These are phyloP conservation scores for Fusarium ambrosium DNA, from an alignment of 2,329 filamentous ascomycete species.

Conservation along the genomic window DNA sequence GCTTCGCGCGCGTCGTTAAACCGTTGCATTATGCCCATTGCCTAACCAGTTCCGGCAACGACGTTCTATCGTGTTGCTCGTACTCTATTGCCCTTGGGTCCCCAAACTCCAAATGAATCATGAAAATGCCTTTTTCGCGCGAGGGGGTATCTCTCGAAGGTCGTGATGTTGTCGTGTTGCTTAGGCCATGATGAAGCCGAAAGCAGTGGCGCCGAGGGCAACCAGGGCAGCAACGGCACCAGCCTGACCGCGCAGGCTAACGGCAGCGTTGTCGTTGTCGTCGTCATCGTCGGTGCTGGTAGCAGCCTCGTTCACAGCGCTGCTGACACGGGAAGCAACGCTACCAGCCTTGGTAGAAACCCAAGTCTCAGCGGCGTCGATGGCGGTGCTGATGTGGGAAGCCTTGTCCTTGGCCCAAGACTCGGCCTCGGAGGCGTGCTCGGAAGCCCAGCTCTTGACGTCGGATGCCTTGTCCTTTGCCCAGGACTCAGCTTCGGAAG, in stretches of 20 bases:
- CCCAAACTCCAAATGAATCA: constrained; percentile 30
- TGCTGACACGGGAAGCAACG: constrained; percentile 22
- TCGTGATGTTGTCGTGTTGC: background rate
- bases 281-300: constrained; percentile 24
- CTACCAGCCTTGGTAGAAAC: constrained; percentile 23
- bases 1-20: constrained; percentile 11
- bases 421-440: constrained; percentile 16
- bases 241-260: constrained; percentile 20
- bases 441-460: background rate
- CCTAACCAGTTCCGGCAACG: constrained; percentile 17
- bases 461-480: constrained; percentile 24
- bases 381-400: constrained; percentile 15
- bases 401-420: constrained; percentile 12
- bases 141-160: constrained; percentile 17
- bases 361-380: constrained; percentile 10
- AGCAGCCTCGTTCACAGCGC: constrained; percentile 23
- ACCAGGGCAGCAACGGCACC: constrained; percentile 36
- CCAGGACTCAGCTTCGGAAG: constrained; percentile 25
- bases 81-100: constrained; percentile 16
- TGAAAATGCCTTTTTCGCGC: constrained; percentile 22
- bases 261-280: constrained; percentile 34
- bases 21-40: constrained; percentile 15
- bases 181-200: constrained; percentile 44
- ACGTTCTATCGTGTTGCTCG: constrained; percentile 11
- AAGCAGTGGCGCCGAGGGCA: constrained; percentile 43